Evolutionary conservation across 1,284 basidiomycete genomes (phyloP).

Genomic region (Apiotrichum veenhuisii): DNA sequence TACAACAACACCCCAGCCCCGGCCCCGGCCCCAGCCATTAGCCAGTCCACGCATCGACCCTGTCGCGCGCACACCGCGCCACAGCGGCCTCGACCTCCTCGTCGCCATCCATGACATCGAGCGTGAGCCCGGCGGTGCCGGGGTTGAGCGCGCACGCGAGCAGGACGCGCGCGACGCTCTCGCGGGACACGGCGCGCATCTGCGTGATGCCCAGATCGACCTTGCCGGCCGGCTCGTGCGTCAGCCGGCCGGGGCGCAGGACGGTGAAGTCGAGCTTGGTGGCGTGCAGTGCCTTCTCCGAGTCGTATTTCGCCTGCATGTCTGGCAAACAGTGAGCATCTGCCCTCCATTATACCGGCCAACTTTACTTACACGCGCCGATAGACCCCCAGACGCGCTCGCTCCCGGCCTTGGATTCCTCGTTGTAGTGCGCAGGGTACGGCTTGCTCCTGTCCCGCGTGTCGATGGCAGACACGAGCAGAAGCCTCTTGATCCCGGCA

Average conservation of each 20-base stretch:
- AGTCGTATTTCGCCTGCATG: slow-evolving; percentile 64
- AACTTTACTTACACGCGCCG: slow-evolving; percentile 4
- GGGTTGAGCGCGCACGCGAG: slow-evolving; percentile 57
- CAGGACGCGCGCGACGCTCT: slow-evolving; percentile 61
- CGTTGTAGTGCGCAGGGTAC: slow-evolving; percentile 57
- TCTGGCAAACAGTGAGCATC: slow-evolving; percentile 41
- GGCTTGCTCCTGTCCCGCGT: slow-evolving; percentile 53
- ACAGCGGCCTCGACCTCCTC: slow-evolving; percentile 57
- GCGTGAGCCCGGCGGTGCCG: slow-evolving; percentile 60
- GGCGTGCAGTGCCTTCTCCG: slow-evolving; percentile 61
- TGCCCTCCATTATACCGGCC: neutral
- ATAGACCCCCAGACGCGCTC: slow-evolving; percentile 53
- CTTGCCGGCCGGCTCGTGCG: slow-evolving; percentile 57
- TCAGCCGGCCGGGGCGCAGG: slow-evolving; percentile 62
- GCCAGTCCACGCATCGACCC: slow-evolving; percentile 14
- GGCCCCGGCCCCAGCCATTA: too few relatives aligned
- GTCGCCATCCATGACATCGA: slow-evolving; percentile 64
- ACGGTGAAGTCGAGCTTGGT: slow-evolving; percentile 67
- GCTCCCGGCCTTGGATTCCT: slow-evolving; percentile 47
- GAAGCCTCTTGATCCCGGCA: slow-evolving; percentile 52
- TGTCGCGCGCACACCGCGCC: slow-evolving; percentile 61
- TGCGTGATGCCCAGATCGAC: slow-evolving; percentile 60
- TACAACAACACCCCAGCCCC: too few relatives aligned
- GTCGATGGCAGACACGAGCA: slow-evolving; percentile 66
- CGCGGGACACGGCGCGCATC: slow-evolving; percentile 51